Conservation (phyloP, 257 asterid species). For the Solanum bukasovii region DNA sequence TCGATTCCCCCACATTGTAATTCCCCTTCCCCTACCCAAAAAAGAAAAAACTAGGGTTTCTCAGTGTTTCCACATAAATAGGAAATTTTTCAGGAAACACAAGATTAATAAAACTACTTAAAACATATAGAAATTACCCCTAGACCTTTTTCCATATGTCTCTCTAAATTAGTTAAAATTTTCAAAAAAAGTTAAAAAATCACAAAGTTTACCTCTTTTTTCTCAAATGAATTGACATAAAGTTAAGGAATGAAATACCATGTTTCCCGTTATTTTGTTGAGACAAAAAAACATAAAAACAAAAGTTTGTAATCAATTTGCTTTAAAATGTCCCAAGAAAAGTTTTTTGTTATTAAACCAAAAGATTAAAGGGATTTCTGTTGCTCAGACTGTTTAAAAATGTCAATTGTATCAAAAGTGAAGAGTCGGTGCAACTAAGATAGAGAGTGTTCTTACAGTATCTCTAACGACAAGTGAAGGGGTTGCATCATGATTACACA, state of each 20-base stretch:
- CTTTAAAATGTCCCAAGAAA: background rate
- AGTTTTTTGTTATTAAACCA: background rate
- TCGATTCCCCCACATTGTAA: background rate
- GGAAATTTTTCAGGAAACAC: background rate
- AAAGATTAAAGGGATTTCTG: background rate
- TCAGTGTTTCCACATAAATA: background rate
- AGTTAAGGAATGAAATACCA: background rate
- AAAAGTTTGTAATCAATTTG: background rate
- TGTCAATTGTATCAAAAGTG: background rate
- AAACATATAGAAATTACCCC: background rate
- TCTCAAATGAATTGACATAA: background rate
- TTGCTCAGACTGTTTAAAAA: too few species aligned
- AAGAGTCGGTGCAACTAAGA: background rate
- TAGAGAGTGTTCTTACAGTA: slow-evolving; percentile 37
- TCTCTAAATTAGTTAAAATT: background rate
- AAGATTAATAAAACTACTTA: background rate
- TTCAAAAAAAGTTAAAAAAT: too few species aligned
- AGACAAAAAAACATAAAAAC: background rate
- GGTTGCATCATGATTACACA: slow-evolving; percentile 48
- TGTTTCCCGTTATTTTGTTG: background rate
- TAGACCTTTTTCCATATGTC: background rate
- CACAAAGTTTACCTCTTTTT: background rate
- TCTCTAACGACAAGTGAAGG: slow-evolving; percentile 73
- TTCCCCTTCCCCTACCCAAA: background rate
- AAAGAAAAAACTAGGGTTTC: background rate